Percentiles rank a stretch among this genome's conserved stretches.
Evolutionary conservation across 2,329 filamentous ascomycete genomes (phyloP).

Genomic region (Pseudocercospora fuligena): DNA sequence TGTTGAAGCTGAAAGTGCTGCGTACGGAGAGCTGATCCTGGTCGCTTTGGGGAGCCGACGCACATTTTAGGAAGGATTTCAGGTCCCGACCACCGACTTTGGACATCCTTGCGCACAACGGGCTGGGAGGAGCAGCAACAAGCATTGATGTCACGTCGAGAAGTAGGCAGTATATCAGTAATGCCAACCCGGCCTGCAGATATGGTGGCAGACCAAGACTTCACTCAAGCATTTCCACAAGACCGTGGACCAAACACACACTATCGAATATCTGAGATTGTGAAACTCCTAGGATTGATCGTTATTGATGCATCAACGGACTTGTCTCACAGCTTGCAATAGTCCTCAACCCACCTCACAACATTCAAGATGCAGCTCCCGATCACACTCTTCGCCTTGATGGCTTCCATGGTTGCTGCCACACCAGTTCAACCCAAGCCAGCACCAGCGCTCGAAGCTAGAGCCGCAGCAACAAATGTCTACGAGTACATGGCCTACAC

Average conservation of each 20-base stretch:
- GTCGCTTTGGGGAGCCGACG: conserved; percentile 11
- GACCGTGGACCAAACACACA: neutral
- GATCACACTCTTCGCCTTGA: neutral
- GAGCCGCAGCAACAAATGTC: conserved; percentile 4
- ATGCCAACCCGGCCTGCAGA: neutral
- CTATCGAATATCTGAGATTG: neutral
- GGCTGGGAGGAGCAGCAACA: conserved; percentile 1
- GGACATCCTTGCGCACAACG: neutral
- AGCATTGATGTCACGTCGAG: conserved; percentile 6
- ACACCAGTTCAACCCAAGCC: neutral
- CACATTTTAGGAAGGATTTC: neutral
- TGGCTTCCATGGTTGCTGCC: neutral
- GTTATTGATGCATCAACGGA: neutral
- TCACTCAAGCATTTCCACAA: neutral
- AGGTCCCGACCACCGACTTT: conserved; percentile 9
- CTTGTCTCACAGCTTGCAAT: neutral
- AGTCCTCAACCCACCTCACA: neutral
- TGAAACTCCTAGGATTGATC: neutral
- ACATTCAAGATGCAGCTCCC: neutral
- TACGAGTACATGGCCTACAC: conserved; percentile 39
- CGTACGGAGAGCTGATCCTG: conserved; percentile 8
- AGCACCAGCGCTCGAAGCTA: neutral
- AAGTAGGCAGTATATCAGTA: neutral
- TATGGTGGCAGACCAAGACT: neutral
- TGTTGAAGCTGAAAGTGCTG: neutral